Evolutionary conservation across 257 asterid genomes (phyloP).

Genomic region (Solanum virginianum): DNA sequence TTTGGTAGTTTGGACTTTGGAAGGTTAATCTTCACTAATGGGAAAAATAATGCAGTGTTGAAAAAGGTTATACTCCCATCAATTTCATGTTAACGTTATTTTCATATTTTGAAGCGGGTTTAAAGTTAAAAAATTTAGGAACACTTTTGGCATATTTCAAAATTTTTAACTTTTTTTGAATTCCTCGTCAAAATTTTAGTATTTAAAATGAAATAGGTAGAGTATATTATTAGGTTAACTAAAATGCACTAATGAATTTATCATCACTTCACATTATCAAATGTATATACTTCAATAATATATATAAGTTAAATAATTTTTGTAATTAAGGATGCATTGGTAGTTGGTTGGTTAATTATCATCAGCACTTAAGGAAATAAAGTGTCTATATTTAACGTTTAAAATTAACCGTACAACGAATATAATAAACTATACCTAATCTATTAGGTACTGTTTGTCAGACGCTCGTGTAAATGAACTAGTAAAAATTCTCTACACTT

Average conservation of each 20-base stretch:
- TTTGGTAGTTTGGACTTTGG: background rate
- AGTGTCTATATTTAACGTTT: background rate
- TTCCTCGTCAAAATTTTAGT: background rate
- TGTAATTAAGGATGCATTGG: background rate
- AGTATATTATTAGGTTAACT: background rate
- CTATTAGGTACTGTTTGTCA: background rate
- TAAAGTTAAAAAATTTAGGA: background rate
- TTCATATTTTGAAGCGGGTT: background rate
- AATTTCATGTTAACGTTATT: background rate
- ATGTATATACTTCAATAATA: background rate
- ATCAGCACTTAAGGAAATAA: background rate
- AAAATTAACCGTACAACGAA: background rate
- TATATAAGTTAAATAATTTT: background rate
- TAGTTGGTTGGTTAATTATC: background rate
- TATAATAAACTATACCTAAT: background rate
- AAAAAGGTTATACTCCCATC: background rate
- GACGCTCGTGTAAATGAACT: background rate
- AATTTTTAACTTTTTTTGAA: background rate
- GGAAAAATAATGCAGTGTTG: background rate
- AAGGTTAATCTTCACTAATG: background rate
- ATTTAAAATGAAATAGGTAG: background rate
- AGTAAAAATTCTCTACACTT: background rate
- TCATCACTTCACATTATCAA: background rate
- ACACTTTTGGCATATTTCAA: background rate
- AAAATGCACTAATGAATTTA: background rate